Evolutionary conservation across 768 basidiomycete genomes (phyloP), one percentile per base, ranked within the genome.

Genomic region (Phanerochaete sordida): DNA sequence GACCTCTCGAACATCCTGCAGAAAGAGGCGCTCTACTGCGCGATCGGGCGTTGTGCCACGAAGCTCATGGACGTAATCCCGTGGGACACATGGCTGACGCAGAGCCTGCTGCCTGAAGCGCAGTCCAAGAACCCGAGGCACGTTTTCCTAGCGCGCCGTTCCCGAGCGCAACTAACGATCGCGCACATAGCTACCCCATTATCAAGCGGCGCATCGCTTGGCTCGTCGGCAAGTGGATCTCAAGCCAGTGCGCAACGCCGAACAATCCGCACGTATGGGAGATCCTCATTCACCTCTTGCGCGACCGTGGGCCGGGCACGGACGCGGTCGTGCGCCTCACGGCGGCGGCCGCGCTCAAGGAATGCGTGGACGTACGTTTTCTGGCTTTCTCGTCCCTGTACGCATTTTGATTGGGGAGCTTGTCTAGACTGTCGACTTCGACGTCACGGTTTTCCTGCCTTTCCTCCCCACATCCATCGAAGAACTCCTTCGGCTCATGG

Each of bases 151-250:
- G 30, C 48, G 23, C 23, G 4, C 33, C 7, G 33, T 35, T 33
- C n/a, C 8, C 11, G 24, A 24, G 35, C 21, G 30, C 35, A 15
- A 6, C 43, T 4, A 43, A n/a, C 43, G 23, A 24, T n/a, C 5
- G 6, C 15, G 3, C 12, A 43, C 21, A 1, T 19, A 96, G 95
- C 59, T 93, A 90, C 69, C 90, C 91, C 0, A 90, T 98, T 56
- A 84, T 98, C 62, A 96, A 98, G 72, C 84, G 94, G n/a, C 84
- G 95, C 31, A 90, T 98, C 64, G 94, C 95, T 1, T 97, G 95
- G 94, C 76, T 98, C 3, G 82, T 98, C 48, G 95, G 95, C 26
- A 90, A 87, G 79, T 94, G 93, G 90, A 80, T 93, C 33, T 77
- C 84, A 15, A 89, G 93, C 49, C 80, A 82, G 59, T 85, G 85